These are phyloP conservation scores for Helotiales sp. DNA, from an alignment of 2,329 filamentous ascomycete species.

Conservation along the genomic window DNA sequence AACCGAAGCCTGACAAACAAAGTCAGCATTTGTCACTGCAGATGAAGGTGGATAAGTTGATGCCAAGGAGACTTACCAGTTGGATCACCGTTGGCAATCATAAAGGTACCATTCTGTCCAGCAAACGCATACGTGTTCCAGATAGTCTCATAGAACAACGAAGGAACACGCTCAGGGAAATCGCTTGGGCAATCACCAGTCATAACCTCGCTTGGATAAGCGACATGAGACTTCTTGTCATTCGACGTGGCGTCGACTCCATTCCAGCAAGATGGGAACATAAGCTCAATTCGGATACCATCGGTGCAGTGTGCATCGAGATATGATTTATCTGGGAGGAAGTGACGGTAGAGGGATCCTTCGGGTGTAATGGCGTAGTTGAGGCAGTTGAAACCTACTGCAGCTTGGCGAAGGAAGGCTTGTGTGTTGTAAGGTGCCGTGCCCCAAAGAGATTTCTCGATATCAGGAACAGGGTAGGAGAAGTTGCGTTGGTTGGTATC, in stretches of 20 bases:
- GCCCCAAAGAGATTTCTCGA: slow-evolving; percentile 70
- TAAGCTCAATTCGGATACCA: slow-evolving; percentile 78
- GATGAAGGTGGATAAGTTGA: background rate
- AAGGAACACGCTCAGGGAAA: slow-evolving; percentile 67
- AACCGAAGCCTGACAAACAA: slow-evolving; percentile 62
- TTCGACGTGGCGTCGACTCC: slow-evolving; percentile 58
- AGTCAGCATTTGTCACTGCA: slow-evolving; percentile 7
- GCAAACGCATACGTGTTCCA: slow-evolving; percentile 71
- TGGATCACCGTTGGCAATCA: slow-evolving; percentile 76
- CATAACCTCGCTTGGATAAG: slow-evolving; percentile 76
- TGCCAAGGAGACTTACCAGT: slow-evolving; percentile 52
- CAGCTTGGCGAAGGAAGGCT: slow-evolving; percentile 71
- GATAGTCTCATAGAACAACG: slow-evolving; percentile 84
- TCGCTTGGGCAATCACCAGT: slow-evolving; percentile 72
- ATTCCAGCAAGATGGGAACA: slow-evolving; percentile 91
- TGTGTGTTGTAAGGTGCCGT: slow-evolving; percentile 58
- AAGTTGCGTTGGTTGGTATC: slow-evolving; percentile 68
- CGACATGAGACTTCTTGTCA: slow-evolving; percentile 66
- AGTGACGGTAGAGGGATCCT: slow-evolving; percentile 76
- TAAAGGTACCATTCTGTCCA: slow-evolving; percentile 65
- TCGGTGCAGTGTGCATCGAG: slow-evolving; percentile 80
- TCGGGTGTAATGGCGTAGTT: slow-evolving; percentile 62
- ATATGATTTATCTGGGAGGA: slow-evolving; percentile 75
- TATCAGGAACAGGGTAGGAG: slow-evolving; percentile 63
- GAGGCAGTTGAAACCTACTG: slow-evolving; percentile 92